These are phyloP conservation scores for Rhizopus delemar DNA, from an alignment of 371 early-diverging fungal species.

Conservation along the genomic window DNA sequence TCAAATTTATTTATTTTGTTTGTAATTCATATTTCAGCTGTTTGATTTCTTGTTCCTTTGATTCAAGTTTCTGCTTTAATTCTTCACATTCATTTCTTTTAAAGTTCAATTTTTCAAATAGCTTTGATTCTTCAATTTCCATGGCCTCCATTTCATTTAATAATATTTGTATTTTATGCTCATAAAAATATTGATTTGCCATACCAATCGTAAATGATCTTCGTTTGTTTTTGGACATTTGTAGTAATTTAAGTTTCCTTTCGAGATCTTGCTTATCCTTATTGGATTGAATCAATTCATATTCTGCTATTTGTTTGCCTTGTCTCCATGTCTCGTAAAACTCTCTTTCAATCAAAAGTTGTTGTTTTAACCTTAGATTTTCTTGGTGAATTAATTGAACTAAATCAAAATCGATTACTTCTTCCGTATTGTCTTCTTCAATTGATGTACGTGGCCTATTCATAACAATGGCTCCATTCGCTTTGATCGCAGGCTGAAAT, in stretches of 20 bases:
- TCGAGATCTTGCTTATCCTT: neutral
- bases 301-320: neutral
- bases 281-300: neutral
- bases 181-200: constrained; percentile 20
- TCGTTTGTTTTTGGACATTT: neutral
- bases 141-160: constrained; percentile 33
- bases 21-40: constrained; percentile 22
- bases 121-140: constrained; percentile 18
- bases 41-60: constrained; percentile 20
- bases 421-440: constrained; percentile 3
- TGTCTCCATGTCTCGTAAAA: constrained; percentile 12
- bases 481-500: constrained; percentile 17
- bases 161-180: constrained; percentile 24
- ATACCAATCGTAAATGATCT: neutral
- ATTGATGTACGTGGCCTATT: constrained; percentile 10
- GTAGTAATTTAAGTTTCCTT: neutral
- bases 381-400: constrained; percentile 21
- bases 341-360: constrained; percentile 18
- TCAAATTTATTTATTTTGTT: neutral
- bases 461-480: constrained; percentile 30
- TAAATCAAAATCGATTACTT: neutral
- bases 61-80: constrained; percentile 7
- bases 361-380: constrained; percentile 14
- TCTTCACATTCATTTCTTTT: constrained; percentile 10
- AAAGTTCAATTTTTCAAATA: constrained; percentile 1